Percentiles rank a stretch among this genome's conserved stretches.
Conservation (phyloP, 2,329 filamentous ascomycete species). For the Fusarium dimerum region DNA sequence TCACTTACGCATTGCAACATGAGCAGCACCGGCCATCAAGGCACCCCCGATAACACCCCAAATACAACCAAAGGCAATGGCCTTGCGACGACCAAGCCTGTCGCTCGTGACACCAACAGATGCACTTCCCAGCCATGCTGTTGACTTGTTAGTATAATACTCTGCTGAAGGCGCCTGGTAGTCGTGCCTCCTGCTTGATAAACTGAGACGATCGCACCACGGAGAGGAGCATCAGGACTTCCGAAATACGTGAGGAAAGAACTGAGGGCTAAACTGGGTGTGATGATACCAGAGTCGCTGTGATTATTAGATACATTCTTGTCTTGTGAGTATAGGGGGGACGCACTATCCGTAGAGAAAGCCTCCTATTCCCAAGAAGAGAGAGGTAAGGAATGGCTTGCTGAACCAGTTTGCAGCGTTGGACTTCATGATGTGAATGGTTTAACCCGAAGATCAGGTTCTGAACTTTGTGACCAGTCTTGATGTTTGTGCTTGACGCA, state of each 20-base stretch:
- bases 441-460: not conserved
- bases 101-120: conserved; percentile 42
- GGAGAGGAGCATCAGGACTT: conserved; percentile 35
- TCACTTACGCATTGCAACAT: conserved; percentile 41
- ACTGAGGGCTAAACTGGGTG: conserved; percentile 38
- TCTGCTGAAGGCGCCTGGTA: fast-evolving
- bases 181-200: conserved; percentile 41
- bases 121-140: conserved; percentile 42
- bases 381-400: conserved; percentile 40
- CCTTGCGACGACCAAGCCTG: conserved; percentile 37
- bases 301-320: not conserved
- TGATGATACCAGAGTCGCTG: conserved; percentile 45
- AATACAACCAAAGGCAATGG: conserved; percentile 42
- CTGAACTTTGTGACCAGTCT: not conserved
- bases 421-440: conserved; percentile 21
- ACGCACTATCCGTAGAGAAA: conserved; percentile 43
- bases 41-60: conserved; percentile 42
- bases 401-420: conserved; percentile 32
- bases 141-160: not conserved
- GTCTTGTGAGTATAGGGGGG: too few relatives aligned
- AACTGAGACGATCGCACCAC: conserved; percentile 42
- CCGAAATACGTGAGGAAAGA: conserved; percentile 39
- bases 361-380: conserved; percentile 42
- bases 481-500: not conserved
- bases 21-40: conserved; percentile 42